Conservation (phyloP, 305 asterid species). For the Fraxinus angustifolia region DNA sequence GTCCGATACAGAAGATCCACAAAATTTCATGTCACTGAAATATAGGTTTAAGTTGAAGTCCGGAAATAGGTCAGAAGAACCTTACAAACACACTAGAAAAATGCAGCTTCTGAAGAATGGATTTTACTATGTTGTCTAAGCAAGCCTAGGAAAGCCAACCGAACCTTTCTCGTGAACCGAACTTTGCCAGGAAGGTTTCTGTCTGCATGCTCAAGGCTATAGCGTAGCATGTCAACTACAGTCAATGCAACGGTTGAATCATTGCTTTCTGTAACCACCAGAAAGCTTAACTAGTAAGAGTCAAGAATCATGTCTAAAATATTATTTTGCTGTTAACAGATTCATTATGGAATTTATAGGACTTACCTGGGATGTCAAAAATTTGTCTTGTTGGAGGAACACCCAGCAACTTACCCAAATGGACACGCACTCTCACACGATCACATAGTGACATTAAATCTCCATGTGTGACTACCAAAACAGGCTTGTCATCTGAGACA, state of each 20-base stretch:
- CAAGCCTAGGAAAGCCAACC: conserved; percentile 16
- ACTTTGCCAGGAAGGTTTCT: conserved; percentile 48
- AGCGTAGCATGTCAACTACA: conserved; percentile 46
- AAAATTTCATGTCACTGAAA: not conserved
- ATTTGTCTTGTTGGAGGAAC: conserved; percentile 62
- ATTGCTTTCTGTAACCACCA: conserved; percentile 44
- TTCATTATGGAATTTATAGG: not conserved
- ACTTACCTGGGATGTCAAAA: conserved; percentile 78
- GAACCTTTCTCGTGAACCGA: conserved; percentile 36
- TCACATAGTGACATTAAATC: conserved; percentile 62
- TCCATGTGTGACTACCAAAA: conserved; percentile 78
- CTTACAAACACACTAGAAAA: not conserved
- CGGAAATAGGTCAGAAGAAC: not conserved
- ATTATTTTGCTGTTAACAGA: not conserved
- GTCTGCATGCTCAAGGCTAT: conserved; percentile 74
- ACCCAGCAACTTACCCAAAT: conserved; percentile 66
- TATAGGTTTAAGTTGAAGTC: not conserved
- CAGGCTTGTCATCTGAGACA: conserved; percentile 78
- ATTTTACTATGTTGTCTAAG: not conserved
- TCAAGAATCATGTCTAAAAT: not conserved
- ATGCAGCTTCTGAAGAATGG: not conserved
- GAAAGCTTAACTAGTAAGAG: not conserved
- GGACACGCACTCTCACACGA: conserved; percentile 51
- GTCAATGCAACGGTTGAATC: conserved; percentile 44
- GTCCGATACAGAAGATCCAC: not conserved